Evolutionary conservation across 2,329 filamentous ascomycete genomes (phyloP).

Genomic region (Thelonectria rubi): DNA sequence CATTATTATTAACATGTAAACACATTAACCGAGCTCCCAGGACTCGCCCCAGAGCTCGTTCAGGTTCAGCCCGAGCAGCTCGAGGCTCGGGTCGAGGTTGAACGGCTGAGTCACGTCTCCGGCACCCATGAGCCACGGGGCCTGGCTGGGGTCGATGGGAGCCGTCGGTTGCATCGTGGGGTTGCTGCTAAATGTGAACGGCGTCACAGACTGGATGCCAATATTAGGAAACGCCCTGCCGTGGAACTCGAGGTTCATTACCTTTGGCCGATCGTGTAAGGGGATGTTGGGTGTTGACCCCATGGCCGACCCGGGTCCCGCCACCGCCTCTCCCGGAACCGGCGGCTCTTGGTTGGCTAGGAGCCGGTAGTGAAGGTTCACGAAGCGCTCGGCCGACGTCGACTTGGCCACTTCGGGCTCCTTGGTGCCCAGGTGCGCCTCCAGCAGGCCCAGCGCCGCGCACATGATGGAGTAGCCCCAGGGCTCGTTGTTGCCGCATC

Average conservation of each 20-base stretch:
- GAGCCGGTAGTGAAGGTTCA: conserved; percentile 66
- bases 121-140: conserved; percentile 47
- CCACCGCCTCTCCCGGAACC: conserved; percentile 44
- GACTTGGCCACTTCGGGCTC: conserved; percentile 66
- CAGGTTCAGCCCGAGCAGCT: conserved; percentile 62
- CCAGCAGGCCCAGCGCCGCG: conserved; percentile 65
- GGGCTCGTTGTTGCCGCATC: conserved; percentile 71
- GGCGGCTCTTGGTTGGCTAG: conserved; percentile 63
- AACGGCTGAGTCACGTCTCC: conserved; percentile 50
- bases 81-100: conserved; percentile 63
- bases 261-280: conserved; percentile 51
- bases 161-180: conserved; percentile 46
- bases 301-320: conserved; percentile 38
- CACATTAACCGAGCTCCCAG: conserved; percentile 52
- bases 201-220: conserved; percentile 51
- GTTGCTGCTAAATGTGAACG: conserved; percentile 49
- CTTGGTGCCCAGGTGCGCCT: conserved; percentile 67
- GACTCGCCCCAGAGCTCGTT: conserved; percentile 65
- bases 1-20: conserved; percentile 38
- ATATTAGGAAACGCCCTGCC: conserved; percentile 44
- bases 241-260: conserved; percentile 45
- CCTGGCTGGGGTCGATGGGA: conserved; percentile 47
- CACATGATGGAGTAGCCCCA: conserved; percentile 73
- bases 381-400: conserved; percentile 66
- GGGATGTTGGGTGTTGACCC: conserved; percentile 46